phyloP scores from a whole-genome alignment of 176 grass and related monocot species.

The Oropetium thomaeum region DNA sequence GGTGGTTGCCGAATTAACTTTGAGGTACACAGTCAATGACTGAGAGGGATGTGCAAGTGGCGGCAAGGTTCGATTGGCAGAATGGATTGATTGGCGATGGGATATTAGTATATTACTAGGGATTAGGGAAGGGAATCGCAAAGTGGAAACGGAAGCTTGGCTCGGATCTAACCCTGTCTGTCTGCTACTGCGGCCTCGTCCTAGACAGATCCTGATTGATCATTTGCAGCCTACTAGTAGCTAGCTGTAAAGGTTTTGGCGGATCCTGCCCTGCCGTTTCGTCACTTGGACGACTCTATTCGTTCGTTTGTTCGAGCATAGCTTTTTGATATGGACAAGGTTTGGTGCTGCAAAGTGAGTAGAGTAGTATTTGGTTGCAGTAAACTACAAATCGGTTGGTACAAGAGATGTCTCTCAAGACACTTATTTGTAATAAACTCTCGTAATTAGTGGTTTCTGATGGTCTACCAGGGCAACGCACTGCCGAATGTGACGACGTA shows the following conservation, averaged over 20 bases:
- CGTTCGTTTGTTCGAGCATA: not conserved
- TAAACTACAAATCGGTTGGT: conserved; percentile 9
- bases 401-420: not conserved
- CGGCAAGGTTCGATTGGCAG: conserved; percentile 31
- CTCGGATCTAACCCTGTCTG: not conserved
- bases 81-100: not conserved
- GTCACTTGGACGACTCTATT: conserved; percentile 5
- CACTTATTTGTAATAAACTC: too few species aligned
- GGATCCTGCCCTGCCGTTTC: not conserved
- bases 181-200: not conserved
- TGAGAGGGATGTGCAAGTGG: conserved; percentile 3
- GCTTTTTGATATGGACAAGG: not conserved
- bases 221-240: too few species aligned
- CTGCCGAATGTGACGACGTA: not conserved
- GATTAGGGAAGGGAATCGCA: conserved; percentile 2
- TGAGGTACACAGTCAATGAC: conserved; percentile 18
- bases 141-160: conserved; percentile 20
- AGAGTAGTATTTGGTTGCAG: not conserved
- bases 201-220: conserved; percentile 6
- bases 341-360: not conserved
- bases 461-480: not conserved
- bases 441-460: not conserved
- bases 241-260: not conserved
- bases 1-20: conserved; percentile 32
- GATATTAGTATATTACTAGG: too few species aligned